A percentile compares a stretch with the other conserved stretches of the same genome.
These are phyloP conservation scores for Withania somnifera DNA, from an alignment of 305 asterid genomes.

Conservation along the genomic window DNA sequence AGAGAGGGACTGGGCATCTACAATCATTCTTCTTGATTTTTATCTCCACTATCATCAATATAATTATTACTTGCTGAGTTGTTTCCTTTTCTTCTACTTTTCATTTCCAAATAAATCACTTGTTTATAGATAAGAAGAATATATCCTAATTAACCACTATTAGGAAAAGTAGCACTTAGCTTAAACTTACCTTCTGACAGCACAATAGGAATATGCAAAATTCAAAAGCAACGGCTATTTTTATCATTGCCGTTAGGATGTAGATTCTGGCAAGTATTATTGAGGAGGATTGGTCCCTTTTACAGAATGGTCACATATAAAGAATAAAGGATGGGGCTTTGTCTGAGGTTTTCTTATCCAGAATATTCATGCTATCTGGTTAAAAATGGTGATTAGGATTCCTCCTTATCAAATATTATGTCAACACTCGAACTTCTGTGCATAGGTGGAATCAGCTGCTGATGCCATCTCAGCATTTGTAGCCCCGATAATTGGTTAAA, in stretches of 20 bases:
- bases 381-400: conserved; percentile 19
- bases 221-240: conserved; percentile 47
- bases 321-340: conserved; percentile 26
- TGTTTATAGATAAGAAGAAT: background rate
- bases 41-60: background rate
- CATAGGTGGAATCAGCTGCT: background rate
- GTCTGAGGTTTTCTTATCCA: conserved; percentile 30
- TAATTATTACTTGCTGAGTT: background rate
- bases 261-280: conserved; percentile 43
- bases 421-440: conserved; percentile 18
- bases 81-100: background rate
- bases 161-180: background rate
- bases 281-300: conserved; percentile 28
- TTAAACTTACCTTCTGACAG: background rate
- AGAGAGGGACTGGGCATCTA: background rate
- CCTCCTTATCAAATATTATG: conserved; percentile 47
- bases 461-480: conserved; percentile 22
- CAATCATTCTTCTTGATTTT: background rate
- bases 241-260: conserved; percentile 22
- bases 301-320: conserved; percentile 29
- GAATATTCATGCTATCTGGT: conserved; percentile 47
- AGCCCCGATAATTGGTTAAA: background rate
- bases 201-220: conserved; percentile 17
- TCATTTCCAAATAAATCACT: background rate
- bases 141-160: background rate